Evolutionary conservation across 2,329 filamentous ascomycete species (phyloP), one percentile per base, ranked within the genome.

Genomic region (Nemania sp.): DNA sequence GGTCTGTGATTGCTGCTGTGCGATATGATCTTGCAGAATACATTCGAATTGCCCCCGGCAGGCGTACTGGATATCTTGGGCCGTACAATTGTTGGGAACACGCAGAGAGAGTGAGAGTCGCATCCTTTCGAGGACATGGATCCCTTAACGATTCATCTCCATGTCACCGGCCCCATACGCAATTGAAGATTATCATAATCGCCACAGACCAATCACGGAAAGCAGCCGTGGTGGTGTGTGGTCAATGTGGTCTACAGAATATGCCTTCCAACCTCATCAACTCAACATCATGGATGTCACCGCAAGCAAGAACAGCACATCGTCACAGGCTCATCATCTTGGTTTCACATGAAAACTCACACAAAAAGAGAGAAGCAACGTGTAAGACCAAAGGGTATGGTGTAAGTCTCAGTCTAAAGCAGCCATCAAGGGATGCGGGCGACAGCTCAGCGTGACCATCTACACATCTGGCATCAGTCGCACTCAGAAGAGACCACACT

Each of bases 21-120:
- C 60, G 37, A 56, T 63, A 57, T 57, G 57, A 63, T 63, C 60
- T 57, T 56, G 58, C 58, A 64, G 61, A 34, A 58, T 55, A 57
- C 54, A 35, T 53, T 49, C 50, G 15, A 29, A 9, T 45, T 48
- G 29, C 25, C 25, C 25, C 25, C 25, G 25, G 25, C 25, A 29
- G 25, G 54, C 54, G 45, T 40, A 37, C 25, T 48, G 43, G 21
- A 12, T 34, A 42, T 43, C 20, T 48, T 42, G 40, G 49, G 35
- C 45, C 46, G 35, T 21, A 47, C 48, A 54, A 25, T 13, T 35
- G 17, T 39, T 10, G 34, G 46, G 40, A n/a, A 32, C 35, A 58
- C 45, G 39, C 49, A 15, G 39, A 17, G 61, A 29, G 48, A 55
- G 51, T 51, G 61, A 29, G 48, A 55, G 51, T 51, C 42, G 37